Conservation (phyloP, 257 asterid genomes). For the Schizonepeta tenuifolia region DNA sequence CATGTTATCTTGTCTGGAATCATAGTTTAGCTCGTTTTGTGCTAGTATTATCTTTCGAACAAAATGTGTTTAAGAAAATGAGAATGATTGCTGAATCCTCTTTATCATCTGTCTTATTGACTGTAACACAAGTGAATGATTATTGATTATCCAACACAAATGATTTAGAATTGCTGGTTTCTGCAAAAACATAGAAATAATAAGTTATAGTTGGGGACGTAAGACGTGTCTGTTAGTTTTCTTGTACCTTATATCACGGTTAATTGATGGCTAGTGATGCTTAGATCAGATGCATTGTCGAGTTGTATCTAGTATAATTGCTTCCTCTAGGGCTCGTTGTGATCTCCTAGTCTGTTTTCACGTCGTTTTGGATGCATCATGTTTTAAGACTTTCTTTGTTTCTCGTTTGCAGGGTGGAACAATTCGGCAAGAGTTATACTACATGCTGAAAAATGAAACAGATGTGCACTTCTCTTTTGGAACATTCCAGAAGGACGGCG, state of each 20-base stretch:
- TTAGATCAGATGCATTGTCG: neutral
- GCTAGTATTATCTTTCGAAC: neutral
- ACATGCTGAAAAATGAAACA: conserved; percentile 59
- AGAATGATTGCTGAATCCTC: conserved; percentile 2
- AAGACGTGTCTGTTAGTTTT: neutral
- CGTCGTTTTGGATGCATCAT: neutral
- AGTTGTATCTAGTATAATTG: neutral
- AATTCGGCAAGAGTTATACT: conserved; percentile 61
- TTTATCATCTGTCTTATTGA: neutral
- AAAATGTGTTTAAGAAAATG: neutral
- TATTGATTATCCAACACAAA: neutral
- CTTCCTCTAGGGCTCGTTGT: neutral
- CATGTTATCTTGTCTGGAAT: neutral
- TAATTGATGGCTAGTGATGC: neutral
- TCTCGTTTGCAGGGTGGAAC: conserved; percentile 56
- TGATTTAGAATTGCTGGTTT: neutral
- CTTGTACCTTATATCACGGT: neutral
- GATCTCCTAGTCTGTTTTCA: neutral
- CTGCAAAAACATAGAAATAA: neutral
- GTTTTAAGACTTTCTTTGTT: neutral
- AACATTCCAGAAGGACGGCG: conserved; percentile 50
- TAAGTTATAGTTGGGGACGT: neutral
- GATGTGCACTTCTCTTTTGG: conserved; percentile 70
- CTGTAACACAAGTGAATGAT: neutral
- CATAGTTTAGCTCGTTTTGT: neutral